Conservation (phyloP, 345 rosid genomes). For the Populus nigra region DNA sequence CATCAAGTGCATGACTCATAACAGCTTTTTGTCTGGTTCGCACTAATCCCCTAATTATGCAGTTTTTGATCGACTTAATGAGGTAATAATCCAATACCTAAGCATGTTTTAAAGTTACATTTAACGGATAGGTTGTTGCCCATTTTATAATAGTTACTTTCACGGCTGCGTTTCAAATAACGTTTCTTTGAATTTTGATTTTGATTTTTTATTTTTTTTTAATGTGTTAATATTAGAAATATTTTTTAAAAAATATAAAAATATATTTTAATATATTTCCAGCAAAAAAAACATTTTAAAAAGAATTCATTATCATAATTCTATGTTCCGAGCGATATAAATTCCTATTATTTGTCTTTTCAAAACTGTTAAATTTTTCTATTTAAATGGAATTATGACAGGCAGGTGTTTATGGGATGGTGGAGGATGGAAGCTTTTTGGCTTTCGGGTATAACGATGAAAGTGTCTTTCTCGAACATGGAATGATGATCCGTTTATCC, state of each 20-base stretch:
- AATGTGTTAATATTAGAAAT: no score
- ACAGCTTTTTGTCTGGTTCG: constrained; percentile 37
- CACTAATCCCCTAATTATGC: constrained; percentile 17
- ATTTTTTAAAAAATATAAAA: no score
- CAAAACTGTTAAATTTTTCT: constrained; percentile 20
- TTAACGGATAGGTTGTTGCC: constrained; percentile 56
- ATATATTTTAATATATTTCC: no score
- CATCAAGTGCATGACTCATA: constrained; percentile 40
- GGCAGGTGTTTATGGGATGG: constrained; percentile 16
- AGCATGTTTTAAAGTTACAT: constrained; percentile 32
- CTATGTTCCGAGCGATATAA: constrained; percentile 22
- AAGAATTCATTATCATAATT: no score
- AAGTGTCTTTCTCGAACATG: constrained; percentile 58
- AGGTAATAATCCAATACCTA: constrained; percentile 26
- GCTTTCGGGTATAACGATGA: constrained; percentile 55
- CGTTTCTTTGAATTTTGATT: no score
- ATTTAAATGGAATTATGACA: constrained; percentile 24
- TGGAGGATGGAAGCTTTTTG: constrained; percentile 27
- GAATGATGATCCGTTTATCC: constrained; percentile 29
- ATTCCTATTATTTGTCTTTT: constrained; percentile 42
- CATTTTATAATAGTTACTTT: constrained; percentile 30
- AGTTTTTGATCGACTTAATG: constrained; percentile 13
- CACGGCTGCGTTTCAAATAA: no score
- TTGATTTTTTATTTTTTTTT: no score
- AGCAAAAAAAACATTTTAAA: no score